Evolutionary conservation across 768 basidiomycete genomes (phyloP).

Genomic region (Trametes coccinea): DNA sequence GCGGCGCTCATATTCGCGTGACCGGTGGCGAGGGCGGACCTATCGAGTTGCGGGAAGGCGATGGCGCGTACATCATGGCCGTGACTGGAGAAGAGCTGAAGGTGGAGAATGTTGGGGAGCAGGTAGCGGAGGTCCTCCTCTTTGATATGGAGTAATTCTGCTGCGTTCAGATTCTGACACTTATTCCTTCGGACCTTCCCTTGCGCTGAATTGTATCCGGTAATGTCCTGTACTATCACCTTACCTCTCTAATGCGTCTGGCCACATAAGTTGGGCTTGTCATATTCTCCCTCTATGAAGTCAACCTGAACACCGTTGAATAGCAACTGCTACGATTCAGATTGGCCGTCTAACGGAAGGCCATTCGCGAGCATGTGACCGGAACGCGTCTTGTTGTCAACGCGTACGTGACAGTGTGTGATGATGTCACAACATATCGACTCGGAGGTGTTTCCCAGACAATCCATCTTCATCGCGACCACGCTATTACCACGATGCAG

Average conservation of each 20-base stretch:
- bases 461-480: too few relatives aligned
- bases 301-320: too few relatives aligned
- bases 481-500: too few relatives aligned
- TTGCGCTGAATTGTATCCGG: too few relatives aligned
- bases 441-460: too few relatives aligned
- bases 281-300: too few relatives aligned
- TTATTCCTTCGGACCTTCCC: too few relatives aligned
- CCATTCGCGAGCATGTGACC: conserved; percentile 9
- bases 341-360: not conserved
- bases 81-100: conserved; percentile 44
- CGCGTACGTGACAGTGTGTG: conserved; percentile 2
- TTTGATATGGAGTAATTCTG: conserved; percentile 51
- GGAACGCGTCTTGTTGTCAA: not conserved
- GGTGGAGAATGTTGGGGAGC: conserved; percentile 66
- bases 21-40: conserved; percentile 40
- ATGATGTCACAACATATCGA: not conserved
- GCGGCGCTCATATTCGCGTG: conserved; percentile 61
- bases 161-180: too few relatives aligned
- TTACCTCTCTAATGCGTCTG: too few relatives aligned
- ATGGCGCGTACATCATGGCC: conserved; percentile 75
- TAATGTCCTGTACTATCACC: too few relatives aligned
- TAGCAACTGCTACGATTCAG: too few relatives aligned
- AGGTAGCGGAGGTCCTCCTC: conserved; percentile 70
- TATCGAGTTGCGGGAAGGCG: conserved; percentile 76
- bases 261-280: too few relatives aligned